A percentile compares a stretch with the other conserved stretches of the same genome.
Evolutionary conservation across 2,329 filamentous ascomycete species (phyloP).

Genomic region (Exophiala bonariae): DNA sequence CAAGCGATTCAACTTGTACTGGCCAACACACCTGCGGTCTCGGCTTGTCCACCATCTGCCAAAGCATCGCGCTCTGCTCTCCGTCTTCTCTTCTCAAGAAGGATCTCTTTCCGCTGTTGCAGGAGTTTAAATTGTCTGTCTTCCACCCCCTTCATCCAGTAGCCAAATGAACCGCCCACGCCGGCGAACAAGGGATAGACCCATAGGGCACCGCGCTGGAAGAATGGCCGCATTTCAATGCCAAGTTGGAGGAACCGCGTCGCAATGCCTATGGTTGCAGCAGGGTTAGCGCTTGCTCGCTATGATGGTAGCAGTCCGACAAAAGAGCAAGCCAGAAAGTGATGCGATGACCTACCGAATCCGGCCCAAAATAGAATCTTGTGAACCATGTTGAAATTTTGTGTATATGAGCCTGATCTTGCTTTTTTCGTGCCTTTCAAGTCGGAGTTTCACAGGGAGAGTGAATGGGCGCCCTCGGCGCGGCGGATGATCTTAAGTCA

Average conservation of each 20-base stretch:
- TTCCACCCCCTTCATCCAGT: constrained; percentile 93
- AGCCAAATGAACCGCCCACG: constrained; percentile 88
- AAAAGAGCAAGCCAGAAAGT: constrained; percentile 4
- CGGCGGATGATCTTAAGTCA: constrained; percentile 4
- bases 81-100: constrained; percentile 87
- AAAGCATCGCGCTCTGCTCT: constrained; percentile 65
- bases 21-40: constrained; percentile 24
- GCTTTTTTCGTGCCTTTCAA: constrained; percentile 19
- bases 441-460: no score
- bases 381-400: constrained; percentile 44
- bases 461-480: constrained; percentile 13
- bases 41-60: constrained; percentile 23
- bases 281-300: constrained; percentile 6
- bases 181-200: constrained; percentile 87
- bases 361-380: constrained; percentile 60
- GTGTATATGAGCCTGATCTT: no score
- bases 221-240: constrained; percentile 96
- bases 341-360: constrained; percentile 70
- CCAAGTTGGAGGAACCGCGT: constrained; percentile 95
- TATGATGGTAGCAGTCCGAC: not conserved
- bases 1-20: constrained; percentile 22
- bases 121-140: constrained; percentile 76
- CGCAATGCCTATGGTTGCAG: constrained; percentile 67
- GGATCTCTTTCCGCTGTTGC: constrained; percentile 71
- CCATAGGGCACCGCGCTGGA: constrained; percentile 81